Conservation (phyloP, 2,329 filamentous ascomycete genomes). For the Clonostachys chloroleuca region DNA sequence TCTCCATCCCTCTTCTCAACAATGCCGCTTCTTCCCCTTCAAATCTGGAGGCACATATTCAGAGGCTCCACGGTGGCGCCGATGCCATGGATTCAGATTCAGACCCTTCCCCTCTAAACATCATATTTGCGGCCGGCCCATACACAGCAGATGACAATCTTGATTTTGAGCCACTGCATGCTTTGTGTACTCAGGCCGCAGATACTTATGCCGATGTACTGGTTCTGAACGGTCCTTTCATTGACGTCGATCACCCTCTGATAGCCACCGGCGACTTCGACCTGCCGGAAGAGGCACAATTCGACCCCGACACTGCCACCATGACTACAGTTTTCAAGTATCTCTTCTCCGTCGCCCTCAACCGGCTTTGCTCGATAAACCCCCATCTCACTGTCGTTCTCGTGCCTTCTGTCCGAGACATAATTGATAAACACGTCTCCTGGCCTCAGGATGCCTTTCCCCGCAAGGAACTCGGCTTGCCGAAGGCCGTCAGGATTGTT, state of each 20-base stretch:
- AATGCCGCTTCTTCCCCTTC: slow-evolving; percentile 66
- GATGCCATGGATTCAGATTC: slow-evolving; percentile 53
- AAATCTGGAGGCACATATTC: slow-evolving; percentile 63
- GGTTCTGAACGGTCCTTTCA: slow-evolving; percentile 79
- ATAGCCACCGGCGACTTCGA: slow-evolving; percentile 79
- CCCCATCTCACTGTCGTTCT: slow-evolving; percentile 79
- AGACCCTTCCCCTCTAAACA: slow-evolving; percentile 61
- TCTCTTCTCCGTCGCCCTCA: slow-evolving; percentile 70
- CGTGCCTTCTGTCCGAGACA: slow-evolving; percentile 77
- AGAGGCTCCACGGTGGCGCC: slow-evolving; percentile 61
- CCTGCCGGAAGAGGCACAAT: slow-evolving; percentile 59
- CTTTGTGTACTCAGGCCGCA: slow-evolving; percentile 73
- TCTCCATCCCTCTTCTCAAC: slow-evolving; percentile 70
- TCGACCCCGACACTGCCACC: slow-evolving; percentile 74
- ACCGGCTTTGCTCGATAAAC: slow-evolving; percentile 63
- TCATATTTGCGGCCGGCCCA: slow-evolving; percentile 78
- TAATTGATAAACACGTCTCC: slow-evolving; percentile 76
- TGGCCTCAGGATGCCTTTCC: slow-evolving; percentile 69
- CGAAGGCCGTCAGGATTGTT: slow-evolving; percentile 71
- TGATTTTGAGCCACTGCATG: slow-evolving; percentile 80
- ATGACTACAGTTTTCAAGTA: slow-evolving; percentile 80
- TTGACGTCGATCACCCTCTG: slow-evolving; percentile 87
- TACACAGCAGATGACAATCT: slow-evolving; percentile 93
- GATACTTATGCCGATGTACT: slow-evolving; percentile 73
- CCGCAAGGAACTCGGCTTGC: slow-evolving; percentile 70